phyloP scores from a whole-genome alignment of 352 stramenopile species.

The Globisporangium mamillatum region DNA sequence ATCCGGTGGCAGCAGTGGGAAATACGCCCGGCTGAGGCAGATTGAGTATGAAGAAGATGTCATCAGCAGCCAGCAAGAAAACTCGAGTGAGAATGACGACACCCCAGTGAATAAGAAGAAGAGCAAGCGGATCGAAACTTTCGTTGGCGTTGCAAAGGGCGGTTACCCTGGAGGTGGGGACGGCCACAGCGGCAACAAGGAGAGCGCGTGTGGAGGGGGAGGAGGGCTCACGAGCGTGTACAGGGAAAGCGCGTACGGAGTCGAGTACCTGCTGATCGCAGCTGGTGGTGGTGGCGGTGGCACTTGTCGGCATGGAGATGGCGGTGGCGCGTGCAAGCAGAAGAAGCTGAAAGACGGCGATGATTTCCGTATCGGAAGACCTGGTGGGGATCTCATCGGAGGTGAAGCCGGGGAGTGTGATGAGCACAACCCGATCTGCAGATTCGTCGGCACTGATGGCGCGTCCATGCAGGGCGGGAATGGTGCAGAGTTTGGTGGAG shows the following conservation, averaged over 20 bases:
- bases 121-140: conserved; percentile 33
- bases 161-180: conserved; percentile 50
- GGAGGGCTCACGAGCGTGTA: conserved; percentile 74
- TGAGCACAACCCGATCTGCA: conserved; percentile 56
- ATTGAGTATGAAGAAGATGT: conserved; percentile 20
- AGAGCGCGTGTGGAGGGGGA: conserved; percentile 60
- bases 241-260: conserved; percentile 54
- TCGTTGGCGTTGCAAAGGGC: conserved; percentile 41
- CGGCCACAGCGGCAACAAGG: conserved; percentile 67
- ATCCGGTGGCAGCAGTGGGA: conserved; percentile 39
- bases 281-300: conserved; percentile 62
- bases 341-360: conserved; percentile 30
- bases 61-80: background rate
- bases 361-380: conserved; percentile 49
- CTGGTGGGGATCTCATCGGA: conserved; percentile 35
- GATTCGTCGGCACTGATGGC: conserved; percentile 52
- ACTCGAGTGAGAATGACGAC: background rate
- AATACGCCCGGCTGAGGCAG: conserved; percentile 43
- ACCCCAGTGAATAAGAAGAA: conserved; percentile 16
- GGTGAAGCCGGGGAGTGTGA: conserved; percentile 54
- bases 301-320: conserved; percentile 60
- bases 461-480: conserved; percentile 54
- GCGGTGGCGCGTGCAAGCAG: conserved; percentile 31
- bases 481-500: conserved; percentile 71
- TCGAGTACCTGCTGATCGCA: conserved; percentile 68